Evolutionary conservation across 805 yeast species (phyloP).

Genomic region (Ogataea salicorniae): DNA sequence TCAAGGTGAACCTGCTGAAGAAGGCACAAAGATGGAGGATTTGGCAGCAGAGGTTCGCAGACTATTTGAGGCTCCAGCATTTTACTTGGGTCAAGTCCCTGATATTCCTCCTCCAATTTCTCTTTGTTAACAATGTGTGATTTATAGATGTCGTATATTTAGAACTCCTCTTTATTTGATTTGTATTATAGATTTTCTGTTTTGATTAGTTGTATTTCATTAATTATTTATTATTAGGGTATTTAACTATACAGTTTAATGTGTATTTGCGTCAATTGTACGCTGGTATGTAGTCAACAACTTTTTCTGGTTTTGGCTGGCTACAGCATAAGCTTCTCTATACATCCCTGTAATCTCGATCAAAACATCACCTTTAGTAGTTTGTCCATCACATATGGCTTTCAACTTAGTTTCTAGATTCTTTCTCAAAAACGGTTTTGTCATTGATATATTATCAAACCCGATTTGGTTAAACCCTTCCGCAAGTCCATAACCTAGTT

Average conservation of each 20-base stretch:
- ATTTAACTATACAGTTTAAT: not conserved
- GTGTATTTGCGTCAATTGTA: constrained; percentile 7
- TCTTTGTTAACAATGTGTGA: constrained; percentile 27
- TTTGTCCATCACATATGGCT: constrained; percentile 62
- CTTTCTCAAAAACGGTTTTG: constrained; percentile 84
- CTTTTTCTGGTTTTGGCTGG: constrained; percentile 36
- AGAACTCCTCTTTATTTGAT: too few species aligned
- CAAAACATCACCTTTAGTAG: constrained; percentile 49
- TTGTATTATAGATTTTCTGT: not conserved
- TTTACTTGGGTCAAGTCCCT: constrained; percentile 62
- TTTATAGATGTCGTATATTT: too few species aligned
- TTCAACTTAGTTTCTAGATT: constrained; percentile 64
- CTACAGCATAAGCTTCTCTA: constrained; percentile 51
- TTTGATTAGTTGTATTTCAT: not conserved
- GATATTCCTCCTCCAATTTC: constrained; percentile 66
- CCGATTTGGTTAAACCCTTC: constrained; percentile 83
- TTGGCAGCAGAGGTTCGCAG: constrained; percentile 39
- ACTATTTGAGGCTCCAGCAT: constrained; percentile 43
- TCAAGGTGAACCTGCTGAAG: constrained; percentile 21
- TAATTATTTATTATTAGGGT: not conserved
- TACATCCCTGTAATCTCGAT: constrained; percentile 51
- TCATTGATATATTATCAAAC: constrained; percentile 62
- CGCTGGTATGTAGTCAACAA: constrained; percentile 33
- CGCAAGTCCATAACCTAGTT: constrained; percentile 78
- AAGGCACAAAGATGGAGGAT: constrained; percentile 29